These are phyloP conservation scores for Pyrenula aspistea DNA, from an alignment of 495 filamentous ascomycete genomes.

Conservation along the genomic window DNA sequence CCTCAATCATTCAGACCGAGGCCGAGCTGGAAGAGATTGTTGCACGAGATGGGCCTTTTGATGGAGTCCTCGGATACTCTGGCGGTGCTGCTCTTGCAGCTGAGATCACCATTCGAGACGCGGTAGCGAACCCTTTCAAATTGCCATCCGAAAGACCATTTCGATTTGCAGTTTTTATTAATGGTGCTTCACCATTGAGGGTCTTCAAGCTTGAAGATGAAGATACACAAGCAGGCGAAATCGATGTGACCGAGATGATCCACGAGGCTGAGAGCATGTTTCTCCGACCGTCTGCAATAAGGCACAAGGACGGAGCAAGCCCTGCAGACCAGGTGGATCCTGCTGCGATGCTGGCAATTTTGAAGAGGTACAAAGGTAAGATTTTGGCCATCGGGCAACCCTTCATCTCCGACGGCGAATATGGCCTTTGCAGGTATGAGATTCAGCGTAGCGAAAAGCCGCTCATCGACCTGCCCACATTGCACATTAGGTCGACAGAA, in stretches of 20 bases:
- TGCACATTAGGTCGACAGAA: background rate
- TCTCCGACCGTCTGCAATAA: background rate
- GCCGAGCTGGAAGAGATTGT: constrained; percentile 3
- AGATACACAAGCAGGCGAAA: background rate
- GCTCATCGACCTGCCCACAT: background rate
- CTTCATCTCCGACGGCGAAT: background rate
- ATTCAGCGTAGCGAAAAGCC: background rate
- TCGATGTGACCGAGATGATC: background rate
- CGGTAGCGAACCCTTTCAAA: constrained; percentile 6
- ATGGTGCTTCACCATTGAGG: constrained; percentile 3
- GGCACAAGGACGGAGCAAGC: background rate
- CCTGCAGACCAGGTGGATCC: background rate
- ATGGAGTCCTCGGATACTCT: constrained; percentile 10
- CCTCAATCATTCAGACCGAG: constrained; percentile 3
- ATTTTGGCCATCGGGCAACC: background rate
- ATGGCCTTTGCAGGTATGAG: background rate
- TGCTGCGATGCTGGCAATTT: background rate
- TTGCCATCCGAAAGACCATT: constrained; percentile 4
- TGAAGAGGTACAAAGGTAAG: background rate
- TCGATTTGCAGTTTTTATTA: constrained; percentile 8
- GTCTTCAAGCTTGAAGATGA: constrained; percentile 2
- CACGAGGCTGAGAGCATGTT: background rate
- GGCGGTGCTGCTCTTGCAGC: constrained; percentile 9
- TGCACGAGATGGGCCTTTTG: constrained; percentile 7
- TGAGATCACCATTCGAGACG: constrained; percentile 6